Conservation (phyloP, 192 early-diverging fungal species). For the Umbelopsis sp. region DNA sequence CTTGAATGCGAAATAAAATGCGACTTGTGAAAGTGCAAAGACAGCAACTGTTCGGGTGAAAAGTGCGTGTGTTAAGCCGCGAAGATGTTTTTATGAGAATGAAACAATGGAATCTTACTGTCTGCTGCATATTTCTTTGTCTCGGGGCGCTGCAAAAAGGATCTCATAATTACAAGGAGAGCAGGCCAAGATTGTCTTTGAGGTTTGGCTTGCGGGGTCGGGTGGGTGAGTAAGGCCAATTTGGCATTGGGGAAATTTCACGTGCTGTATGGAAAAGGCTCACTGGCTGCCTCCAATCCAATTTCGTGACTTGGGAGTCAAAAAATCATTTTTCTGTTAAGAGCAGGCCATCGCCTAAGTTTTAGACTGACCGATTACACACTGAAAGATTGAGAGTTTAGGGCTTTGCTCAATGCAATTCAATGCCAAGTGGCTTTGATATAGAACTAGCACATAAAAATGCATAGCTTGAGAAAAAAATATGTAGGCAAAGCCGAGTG, state of each 20-base stretch:
- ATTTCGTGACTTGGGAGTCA: background rate
- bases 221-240: background rate
- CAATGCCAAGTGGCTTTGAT: too few species aligned
- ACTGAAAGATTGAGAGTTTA: too few species aligned
- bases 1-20: constrained; percentile 86
- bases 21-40: constrained; percentile 87
- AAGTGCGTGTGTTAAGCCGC: background rate
- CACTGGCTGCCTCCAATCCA: background rate
- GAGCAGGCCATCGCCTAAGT: too few species aligned
- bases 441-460: too few species aligned
- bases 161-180: constrained; percentile 19
- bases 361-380: too few species aligned
- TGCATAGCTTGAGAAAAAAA: too few species aligned
- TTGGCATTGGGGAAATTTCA: constrained; percentile 14
- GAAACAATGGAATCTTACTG: constrained; percentile 19
- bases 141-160: constrained; percentile 39
- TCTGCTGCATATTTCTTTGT: constrained; percentile 45
- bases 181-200: background rate
- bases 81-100: background rate
- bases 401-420: too few species aligned
- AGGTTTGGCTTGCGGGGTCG: too few species aligned
- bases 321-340: background rate
- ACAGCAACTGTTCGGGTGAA: constrained; percentile 57
- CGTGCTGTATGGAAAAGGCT: background rate
- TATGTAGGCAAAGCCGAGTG: too few species aligned